Conservation (phyloP, 2,329 filamentous ascomycete species). For the Colletotrichum nymphaeae region DNA sequence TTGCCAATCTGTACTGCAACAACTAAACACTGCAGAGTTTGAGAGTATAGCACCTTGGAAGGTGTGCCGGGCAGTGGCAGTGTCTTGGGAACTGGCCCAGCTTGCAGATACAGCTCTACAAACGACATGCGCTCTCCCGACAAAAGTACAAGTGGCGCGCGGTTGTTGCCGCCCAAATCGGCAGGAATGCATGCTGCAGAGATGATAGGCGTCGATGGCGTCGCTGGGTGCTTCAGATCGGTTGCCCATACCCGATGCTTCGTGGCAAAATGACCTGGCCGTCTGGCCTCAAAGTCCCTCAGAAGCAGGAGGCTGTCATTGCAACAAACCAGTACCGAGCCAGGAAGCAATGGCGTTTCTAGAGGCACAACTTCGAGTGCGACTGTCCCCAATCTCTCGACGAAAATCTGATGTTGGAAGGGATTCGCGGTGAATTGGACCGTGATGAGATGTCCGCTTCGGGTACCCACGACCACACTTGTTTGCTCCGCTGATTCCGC, state of each 20-base stretch:
- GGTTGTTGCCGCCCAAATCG: constrained; percentile 51
- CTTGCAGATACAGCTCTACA: constrained; percentile 59
- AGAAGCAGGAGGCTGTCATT: constrained; percentile 60
- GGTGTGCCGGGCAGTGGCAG: constrained; percentile 61
- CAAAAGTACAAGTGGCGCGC: constrained; percentile 60
- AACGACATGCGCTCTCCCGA: constrained; percentile 63
- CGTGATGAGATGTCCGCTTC: constrained; percentile 63
- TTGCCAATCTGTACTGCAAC: constrained; percentile 60
- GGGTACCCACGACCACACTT: constrained; percentile 58
- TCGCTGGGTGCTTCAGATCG: constrained; percentile 58
- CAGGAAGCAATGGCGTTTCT: constrained; percentile 6
- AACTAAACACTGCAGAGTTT: constrained; percentile 62
- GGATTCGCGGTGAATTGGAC: constrained; percentile 42
- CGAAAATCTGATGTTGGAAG: constrained; percentile 41
- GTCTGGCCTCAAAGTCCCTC: constrained; percentile 47
- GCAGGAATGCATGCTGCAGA: constrained; percentile 56
- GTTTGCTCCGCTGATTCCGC: constrained; percentile 41
- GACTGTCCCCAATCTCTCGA: constrained; percentile 50
- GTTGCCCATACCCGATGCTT: constrained; percentile 63
- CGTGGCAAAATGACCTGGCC: constrained; percentile 46
- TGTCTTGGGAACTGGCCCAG: constrained; percentile 61
- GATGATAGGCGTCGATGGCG: constrained; percentile 60
- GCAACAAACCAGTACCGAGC: constrained; percentile 57
- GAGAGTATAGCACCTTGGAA: constrained; percentile 65
- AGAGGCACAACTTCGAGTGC: constrained; percentile 48